These are phyloP conservation scores for Suhomyces vadensis DNA, from an alignment of 805 yeast genomes.

Conservation along the genomic window DNA sequence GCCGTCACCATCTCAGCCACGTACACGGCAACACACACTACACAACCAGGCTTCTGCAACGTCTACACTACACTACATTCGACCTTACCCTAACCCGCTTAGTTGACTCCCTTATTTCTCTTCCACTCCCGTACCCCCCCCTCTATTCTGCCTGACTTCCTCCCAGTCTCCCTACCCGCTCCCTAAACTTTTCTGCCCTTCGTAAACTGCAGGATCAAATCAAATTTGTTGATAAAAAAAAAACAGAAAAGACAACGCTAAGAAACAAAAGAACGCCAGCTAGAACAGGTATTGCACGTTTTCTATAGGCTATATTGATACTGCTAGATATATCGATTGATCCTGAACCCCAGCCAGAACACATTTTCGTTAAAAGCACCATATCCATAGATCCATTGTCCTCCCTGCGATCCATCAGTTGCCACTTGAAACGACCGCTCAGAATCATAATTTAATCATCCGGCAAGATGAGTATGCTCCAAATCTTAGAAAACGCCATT, in stretches of 20 bases:
- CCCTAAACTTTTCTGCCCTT: no score
- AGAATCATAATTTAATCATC: neutral
- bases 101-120: no score
- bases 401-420: neutral
- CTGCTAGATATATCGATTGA: neutral
- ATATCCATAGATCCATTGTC: neutral
- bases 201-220: no score
- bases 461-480: conserved; percentile 57
- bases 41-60: no score
- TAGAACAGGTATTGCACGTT: neutral
- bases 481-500: conserved; percentile 77
- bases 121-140: no score
- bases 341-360: neutral
- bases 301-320: neutral
- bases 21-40: no score
- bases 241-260: neutral
- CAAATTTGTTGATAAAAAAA: conserved; percentile 1
- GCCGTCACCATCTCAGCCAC: no score
- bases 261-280: neutral
- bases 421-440: neutral
- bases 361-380: neutral
- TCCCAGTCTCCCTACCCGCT: no score
- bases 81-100: no score
- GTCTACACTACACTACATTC: no score
- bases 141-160: no score